Conservation (phyloP, 1,284 basidiomycete genomes). For the Microstroma glucosiphilum region DNA sequence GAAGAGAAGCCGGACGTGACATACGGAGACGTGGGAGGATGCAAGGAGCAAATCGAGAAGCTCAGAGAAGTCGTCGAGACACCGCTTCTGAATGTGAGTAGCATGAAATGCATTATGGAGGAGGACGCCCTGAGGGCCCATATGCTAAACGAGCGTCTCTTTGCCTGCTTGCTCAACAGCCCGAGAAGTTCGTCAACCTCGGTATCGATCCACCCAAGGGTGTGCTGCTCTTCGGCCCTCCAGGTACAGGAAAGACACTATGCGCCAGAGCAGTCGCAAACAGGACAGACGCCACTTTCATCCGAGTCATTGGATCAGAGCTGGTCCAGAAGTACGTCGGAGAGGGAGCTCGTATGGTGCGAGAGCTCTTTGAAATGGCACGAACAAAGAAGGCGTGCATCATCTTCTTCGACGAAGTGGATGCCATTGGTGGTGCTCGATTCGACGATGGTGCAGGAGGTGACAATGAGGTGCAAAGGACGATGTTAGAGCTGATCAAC, state of each 20-base stretch:
- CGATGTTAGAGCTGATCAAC: slow-evolving; percentile 99
- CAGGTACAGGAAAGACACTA: slow-evolving; percentile 96
- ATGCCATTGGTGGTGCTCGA: slow-evolving; percentile 91
- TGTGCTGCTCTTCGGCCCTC: slow-evolving; percentile 87
- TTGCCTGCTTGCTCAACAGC: slow-evolving; percentile 58
- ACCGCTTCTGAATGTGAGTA: slow-evolving; percentile 59
- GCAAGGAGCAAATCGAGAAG: slow-evolving; percentile 99
- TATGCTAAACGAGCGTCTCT: background rate
- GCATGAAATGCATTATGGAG: no score
- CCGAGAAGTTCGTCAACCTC: slow-evolving; percentile 93
- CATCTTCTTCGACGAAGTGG: slow-evolving; percentile 98
- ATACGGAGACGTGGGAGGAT: slow-evolving; percentile 95
- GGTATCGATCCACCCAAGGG: slow-evolving; percentile 99
- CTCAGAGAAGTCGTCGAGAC: slow-evolving; percentile 96
- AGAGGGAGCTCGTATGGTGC: slow-evolving; percentile 96
- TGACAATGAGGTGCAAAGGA: slow-evolving; percentile 97
- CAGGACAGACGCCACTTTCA: slow-evolving; percentile 97
- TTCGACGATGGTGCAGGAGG: slow-evolving; percentile 98
- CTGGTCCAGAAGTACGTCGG: slow-evolving; percentile 99
- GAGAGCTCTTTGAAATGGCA: slow-evolving; percentile 98
- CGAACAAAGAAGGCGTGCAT: slow-evolving; percentile 98
- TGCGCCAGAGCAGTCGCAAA: slow-evolving; percentile 98
- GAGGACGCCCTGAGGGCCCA: background rate
- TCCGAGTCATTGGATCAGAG: slow-evolving; percentile 97
- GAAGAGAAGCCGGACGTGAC: slow-evolving; percentile 99